These are phyloP conservation scores for Casuarina equisetifolia DNA, from an alignment of 306 rosid genomes.

Conservation along the genomic window DNA sequence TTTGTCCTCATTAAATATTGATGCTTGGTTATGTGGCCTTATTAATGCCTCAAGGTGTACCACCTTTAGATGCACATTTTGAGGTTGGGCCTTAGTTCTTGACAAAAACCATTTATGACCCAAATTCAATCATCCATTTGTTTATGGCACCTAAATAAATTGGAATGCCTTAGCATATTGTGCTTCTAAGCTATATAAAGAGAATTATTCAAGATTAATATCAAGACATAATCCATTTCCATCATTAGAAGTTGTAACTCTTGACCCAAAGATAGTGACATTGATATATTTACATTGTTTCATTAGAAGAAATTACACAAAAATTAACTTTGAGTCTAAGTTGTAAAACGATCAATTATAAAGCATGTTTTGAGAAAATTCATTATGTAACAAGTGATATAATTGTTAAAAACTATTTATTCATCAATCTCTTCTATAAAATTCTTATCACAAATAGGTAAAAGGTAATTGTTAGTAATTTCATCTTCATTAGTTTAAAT, in stretches of 20 bases:
- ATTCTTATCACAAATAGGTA: conserved; percentile 83
- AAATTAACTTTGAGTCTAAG: conserved; percentile 78
- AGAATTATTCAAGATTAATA: conserved; percentile 56
- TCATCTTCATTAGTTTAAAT: conserved; percentile 92
- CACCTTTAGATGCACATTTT: background rate
- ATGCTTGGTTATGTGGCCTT: background rate
- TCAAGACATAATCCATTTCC: conserved; percentile 85
- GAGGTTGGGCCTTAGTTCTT: no score
- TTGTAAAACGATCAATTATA: conserved; percentile 87
- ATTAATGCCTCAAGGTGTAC: background rate
- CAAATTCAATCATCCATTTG: conserved; percentile 98
- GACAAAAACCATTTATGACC: conserved; percentile 69
- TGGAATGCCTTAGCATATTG: conserved; percentile 75
- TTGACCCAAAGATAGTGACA: conserved; percentile 88
- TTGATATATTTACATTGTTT: conserved; percentile 88
- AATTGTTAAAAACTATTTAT: conserved; percentile 56
- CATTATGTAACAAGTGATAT: conserved; percentile 48
- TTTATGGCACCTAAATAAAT: conserved; percentile 83
- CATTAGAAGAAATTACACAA: conserved; percentile 97
- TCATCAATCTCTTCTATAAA: conserved; percentile 73
- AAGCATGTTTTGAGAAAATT: conserved; percentile 82
- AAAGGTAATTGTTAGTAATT: conserved; percentile 88
- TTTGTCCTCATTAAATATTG: no score
- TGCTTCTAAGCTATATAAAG: conserved; percentile 49
- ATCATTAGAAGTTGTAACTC: conserved; percentile 78